Base-by-base conservation (phyloP, 106 monocot species). In the Dactylorhiza incarnata region DNA sequence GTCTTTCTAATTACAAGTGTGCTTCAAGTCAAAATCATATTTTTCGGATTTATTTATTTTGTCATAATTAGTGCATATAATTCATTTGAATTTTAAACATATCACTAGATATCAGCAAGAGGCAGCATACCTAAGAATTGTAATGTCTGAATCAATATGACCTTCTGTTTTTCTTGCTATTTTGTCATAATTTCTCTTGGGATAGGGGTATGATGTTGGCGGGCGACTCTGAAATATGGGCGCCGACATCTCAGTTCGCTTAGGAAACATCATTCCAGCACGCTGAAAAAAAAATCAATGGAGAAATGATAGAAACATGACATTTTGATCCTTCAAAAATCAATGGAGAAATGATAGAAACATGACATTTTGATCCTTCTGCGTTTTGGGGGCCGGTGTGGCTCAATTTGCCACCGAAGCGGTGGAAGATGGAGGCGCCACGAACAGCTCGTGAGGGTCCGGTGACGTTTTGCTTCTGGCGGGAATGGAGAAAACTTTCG, bases 141-240 rank as follows among this genome's bases (percentile, higher is more conserved):
- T 87, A 79, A 87, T 81, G 48, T 93, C 84, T 77, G 83, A 79
- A 59, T 16, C 78, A 71, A 63, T 58, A 48, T 88, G 87, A 12
- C 83, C 51, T 59, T 90, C 89, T 44, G 78, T 75, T 69, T 78
- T 84, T 81, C 84, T 84, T 67, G 77, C 77, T 61, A 75, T 89
- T 74, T 81, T 86, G 70, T 86, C 84, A 68, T 82, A 76, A 75
- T 77, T 85, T 37, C 81, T 83, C 69, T 83, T 1, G 51, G 84
- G 77, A 78, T 58, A 62, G 78, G 89, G 93, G 80, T 93, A 82
- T 14, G 84, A 89, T 77, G 80, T 52, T 56, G 87, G 74, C 71
- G 93, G 86, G 52, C 84, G 89, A 74, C 87, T 81, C 76, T 93
- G 93, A 79, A 93, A 87, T 74, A 89, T 81, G 11, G 97, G 89